Base-by-base conservation (phyloP, 176 grass and related monocot species). In the Juncus effusus region DNA sequence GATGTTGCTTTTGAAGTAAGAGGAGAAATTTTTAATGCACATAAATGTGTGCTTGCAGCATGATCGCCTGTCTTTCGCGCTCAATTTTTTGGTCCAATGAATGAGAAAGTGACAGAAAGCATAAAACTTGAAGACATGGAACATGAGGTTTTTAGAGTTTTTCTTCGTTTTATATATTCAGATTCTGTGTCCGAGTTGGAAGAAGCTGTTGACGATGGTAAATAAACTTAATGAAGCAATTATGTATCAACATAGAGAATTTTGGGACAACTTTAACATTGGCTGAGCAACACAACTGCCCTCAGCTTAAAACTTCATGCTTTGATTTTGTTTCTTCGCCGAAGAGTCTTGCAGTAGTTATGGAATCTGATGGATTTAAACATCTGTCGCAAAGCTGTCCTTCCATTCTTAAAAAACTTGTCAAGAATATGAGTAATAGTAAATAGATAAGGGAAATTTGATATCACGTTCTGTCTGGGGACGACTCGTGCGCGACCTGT, bases 91-190 rank as follows among this genome's bases (percentile, higher is more conserved):
- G 62, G 62, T 7, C 62, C 62, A n/a, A 12, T 42, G 62, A 65
- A 65, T 13, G 62, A 28, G 56, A 59, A 59, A 28, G 7, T 14
- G 56, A 16, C 7, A 16, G 56, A 35, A 13, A 19, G 7, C n/a
- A 59, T 80, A 0, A 51, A 76, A 57, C 35, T 85, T 54, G 19
- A 50, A 3, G 82, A 66, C 62, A 85, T 85, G 36, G 64, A 85
- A 2, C 42, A 50, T 0, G 15, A 38, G 1, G 56, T 59, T 14
- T 59, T 59, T 28, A 59, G 16, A 16, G 7, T n/a, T 28, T 16
- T 59, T 14, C 56, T 59, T 59, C 56, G 16, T 59, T 59, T 59
- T n/a, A 59, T 59, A 59, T 59, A 59, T 59, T 59, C 56, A 16
- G 56, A 59, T 59, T 59, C 56, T 2, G 56, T 59, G 56, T 28